A percentile compares a stretch with the other conserved stretches of the same genome.
phyloP scores from a whole-genome alignment of 2,329 filamentous ascomycete genomes.

The Apiospora rasikravindrae region DNA sequence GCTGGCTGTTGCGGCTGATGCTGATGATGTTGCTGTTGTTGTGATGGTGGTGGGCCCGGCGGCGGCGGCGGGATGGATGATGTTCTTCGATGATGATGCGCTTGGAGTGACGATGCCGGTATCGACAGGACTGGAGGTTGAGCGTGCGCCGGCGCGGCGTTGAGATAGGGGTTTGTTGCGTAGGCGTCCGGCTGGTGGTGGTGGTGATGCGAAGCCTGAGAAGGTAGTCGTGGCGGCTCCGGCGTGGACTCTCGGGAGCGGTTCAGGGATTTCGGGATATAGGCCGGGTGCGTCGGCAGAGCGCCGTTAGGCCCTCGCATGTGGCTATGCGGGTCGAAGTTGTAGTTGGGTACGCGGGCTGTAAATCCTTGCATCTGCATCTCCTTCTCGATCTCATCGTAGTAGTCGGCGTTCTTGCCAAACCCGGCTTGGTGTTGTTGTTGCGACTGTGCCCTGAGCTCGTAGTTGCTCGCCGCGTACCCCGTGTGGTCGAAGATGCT shows the following conservation, averaged over 20 bases:
- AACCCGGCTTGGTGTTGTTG: constrained; percentile 19
- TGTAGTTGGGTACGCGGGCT: constrained; percentile 30
- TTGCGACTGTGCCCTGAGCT: constrained; percentile 34
- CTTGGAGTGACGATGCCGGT: constrained; percentile 19
- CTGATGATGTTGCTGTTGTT: too few species aligned
- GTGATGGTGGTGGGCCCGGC: background rate
- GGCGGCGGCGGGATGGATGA: constrained; percentile 40
- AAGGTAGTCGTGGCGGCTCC: background rate
- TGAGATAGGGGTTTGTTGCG: background rate
- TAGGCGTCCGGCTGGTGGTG: background rate
- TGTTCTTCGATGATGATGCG: constrained; percentile 15
- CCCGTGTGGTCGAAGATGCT: background rate
- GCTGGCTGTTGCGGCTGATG: too few species aligned
- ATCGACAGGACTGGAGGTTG: constrained; percentile 20
- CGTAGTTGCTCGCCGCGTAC: constrained; percentile 31
- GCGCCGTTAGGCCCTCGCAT: constrained; percentile 34
- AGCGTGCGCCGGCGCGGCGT: background rate
- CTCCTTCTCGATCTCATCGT: constrained; percentile 44
- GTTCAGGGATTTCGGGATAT: constrained; percentile 47
- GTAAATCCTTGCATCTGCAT: constrained; percentile 20
- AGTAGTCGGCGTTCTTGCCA: constrained; percentile 45
- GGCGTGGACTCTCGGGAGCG: constrained; percentile 29
- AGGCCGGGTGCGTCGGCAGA: constrained; percentile 55
- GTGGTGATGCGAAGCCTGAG: background rate
- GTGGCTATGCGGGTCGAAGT: constrained; percentile 34